A percentile compares a stretch with the other conserved stretches of the same genome.
Evolutionary conservation across 192 early-diverging fungal genomes (phyloP).

Genomic region (Coemansia sp.): DNA sequence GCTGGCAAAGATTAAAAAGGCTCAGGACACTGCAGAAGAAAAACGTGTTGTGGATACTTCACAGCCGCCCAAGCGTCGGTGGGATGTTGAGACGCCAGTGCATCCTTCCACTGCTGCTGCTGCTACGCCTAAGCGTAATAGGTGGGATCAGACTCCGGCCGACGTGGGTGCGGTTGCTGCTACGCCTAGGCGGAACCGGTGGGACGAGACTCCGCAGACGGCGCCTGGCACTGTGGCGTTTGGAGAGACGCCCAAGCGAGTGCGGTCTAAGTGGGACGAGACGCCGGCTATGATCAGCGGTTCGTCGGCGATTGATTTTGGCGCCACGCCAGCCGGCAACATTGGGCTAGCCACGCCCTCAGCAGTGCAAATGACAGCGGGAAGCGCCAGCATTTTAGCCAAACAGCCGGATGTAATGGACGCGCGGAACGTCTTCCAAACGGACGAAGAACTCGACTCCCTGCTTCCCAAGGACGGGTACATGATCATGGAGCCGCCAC

Average conservation of each 20-base stretch:
- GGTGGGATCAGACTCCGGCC: constrained; percentile 76
- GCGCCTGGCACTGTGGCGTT: constrained; percentile 38
- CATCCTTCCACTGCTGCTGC: constrained; percentile 18
- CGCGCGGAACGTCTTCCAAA: constrained; percentile 80
- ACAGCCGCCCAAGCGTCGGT: constrained; percentile 72
- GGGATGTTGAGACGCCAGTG: constrained; percentile 85
- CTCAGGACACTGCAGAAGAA: constrained; percentile 50
- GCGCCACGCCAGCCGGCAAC: constrained; percentile 75
- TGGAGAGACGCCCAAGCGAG: constrained; percentile 64
- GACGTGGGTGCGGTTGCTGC: constrained; percentile 43
- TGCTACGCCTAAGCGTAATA: constrained; percentile 58
- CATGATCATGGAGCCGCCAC: constrained; percentile 88
- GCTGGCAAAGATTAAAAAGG: constrained; percentile 72
- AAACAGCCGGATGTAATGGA: constrained; percentile 86
- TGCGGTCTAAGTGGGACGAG: constrained; percentile 95
- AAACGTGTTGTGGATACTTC: constrained; percentile 12
- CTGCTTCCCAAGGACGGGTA: constrained; percentile 93
- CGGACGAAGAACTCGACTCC: constrained; percentile 94
- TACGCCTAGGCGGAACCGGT: constrained; percentile 56
- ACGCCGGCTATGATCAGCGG: constrained; percentile 73
- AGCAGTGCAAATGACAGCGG: constrained; percentile 58
- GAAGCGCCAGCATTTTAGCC: constrained; percentile 78
- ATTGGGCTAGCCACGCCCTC: constrained; percentile 80
- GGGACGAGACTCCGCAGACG: constrained; percentile 67
- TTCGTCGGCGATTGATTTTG: constrained; percentile 20